phyloP scores from a whole-genome alignment of 2,329 filamentous ascomycete species.

The Trichoderma cornu-damae region DNA sequence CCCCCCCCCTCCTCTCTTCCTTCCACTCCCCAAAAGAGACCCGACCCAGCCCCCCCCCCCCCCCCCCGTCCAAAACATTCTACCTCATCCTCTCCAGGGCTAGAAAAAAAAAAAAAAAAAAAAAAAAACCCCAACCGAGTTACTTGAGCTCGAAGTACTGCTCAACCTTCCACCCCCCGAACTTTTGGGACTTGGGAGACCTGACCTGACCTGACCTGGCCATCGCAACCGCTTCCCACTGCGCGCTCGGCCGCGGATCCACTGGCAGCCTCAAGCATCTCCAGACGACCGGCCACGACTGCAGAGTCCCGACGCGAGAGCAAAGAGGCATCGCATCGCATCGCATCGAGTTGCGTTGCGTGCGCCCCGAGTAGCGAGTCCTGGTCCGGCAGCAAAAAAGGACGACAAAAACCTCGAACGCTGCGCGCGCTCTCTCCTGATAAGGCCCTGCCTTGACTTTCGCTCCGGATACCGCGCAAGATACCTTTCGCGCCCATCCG shows the following conservation, averaged over 20 bases:
- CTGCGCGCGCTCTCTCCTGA: no score
- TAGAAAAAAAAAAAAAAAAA: slow-evolving; percentile 18
- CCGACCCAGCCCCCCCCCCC: slow-evolving; percentile 18
- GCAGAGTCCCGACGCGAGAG: background rate
- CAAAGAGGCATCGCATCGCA: background rate
- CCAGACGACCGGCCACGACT: background rate
- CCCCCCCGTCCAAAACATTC: slow-evolving; percentile 32
- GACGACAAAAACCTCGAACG: no score
- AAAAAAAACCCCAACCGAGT: slow-evolving; percentile 25
- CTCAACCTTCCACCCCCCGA: slow-evolving; percentile 23
- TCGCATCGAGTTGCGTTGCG: background rate
- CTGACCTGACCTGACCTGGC: slow-evolving; percentile 14
- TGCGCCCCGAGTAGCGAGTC: background rate
- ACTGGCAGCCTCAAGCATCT: background rate
- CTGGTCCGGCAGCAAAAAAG: no score
- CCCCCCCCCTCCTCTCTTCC: no score
- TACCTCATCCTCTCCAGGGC: slow-evolving; percentile 28
- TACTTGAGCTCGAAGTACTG: slow-evolving; percentile 41
- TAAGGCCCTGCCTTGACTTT: no score
- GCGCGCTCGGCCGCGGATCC: slow-evolving; percentile 6
- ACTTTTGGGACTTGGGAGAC: slow-evolving; percentile 18
- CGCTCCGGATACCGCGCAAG: background rate
- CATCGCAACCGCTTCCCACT: slow-evolving; percentile 21
- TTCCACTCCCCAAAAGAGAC: slow-evolving; percentile 8
- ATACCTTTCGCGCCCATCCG: background rate